phyloP scores from a whole-genome alignment of 176 grass and related monocot genomes.

The Thalia dealbata region DNA sequence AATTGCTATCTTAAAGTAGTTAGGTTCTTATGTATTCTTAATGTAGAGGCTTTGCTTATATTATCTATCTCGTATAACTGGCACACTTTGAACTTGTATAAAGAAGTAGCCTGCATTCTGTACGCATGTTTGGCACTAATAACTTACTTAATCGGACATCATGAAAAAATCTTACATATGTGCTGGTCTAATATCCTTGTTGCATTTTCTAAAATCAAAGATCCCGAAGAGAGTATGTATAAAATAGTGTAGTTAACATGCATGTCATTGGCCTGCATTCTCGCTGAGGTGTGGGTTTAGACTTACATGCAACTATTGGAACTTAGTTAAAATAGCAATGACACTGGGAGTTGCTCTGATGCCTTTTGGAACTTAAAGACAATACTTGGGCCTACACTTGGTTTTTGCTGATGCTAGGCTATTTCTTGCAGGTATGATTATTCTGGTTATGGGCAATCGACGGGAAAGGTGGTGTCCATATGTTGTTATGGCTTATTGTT shows the following conservation, averaged over 20 bases:
- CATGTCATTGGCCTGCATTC: neutral
- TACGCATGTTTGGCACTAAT: neutral
- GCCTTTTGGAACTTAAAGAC: neutral
- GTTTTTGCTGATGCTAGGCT: neutral
- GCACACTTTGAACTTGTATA: neutral
- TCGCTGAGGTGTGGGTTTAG: neutral
- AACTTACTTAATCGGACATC: neutral
- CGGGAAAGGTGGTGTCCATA: slow-evolving; percentile 9
- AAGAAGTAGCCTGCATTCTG: neutral
- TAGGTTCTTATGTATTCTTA: neutral
- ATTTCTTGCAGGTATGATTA: slow-evolving; percentile 15
- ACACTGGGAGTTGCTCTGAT: neutral
- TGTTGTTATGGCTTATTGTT: neutral
- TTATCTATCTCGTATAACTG: neutral
- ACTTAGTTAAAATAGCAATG: neutral
- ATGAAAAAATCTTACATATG: neutral
- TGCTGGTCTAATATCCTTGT: neutral
- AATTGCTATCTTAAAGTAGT: neutral
- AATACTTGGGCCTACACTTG: neutral
- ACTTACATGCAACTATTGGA: neutral
- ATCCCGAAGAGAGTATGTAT: neutral
- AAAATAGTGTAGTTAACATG: neutral
- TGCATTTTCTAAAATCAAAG: neutral
- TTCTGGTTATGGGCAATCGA: slow-evolving; percentile 19
- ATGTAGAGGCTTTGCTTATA: neutral